Evolutionary conservation across 2,329 filamentous ascomycete genomes (phyloP), one percentile per base, ranked within the genome.

Genomic region (Cryoendolithus antarcticus): DNA sequence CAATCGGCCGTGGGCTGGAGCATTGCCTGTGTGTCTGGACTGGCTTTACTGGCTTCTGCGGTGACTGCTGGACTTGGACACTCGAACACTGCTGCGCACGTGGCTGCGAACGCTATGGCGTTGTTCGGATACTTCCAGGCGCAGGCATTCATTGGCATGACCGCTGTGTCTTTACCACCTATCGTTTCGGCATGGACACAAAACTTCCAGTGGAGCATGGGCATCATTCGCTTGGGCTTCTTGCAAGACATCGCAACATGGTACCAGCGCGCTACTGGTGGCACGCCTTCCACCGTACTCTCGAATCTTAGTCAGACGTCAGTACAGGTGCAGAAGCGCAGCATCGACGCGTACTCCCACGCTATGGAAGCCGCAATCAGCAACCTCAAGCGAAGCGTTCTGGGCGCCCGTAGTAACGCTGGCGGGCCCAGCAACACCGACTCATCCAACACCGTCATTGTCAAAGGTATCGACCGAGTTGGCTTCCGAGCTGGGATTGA

Each of bases 131-230:
- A 91, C 63, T 94, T 95, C 71, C 89, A 96, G 63, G 78, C 85
- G 4, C 88, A 94, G 62, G 88, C 89, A 19, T 86, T 95, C 62
- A 71, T 94, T 53, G 88, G 88, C 47, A 80, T 95, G 62, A 84
- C 80, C 39, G 75, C 81, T 12, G 80, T 95, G 9, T 70, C 72
- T 34, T 73, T 94, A 39, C 89, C 89, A 7, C 89, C 89, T 0
- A 83, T 94, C 44, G 89, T 93, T 39, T 74, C 83, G 54, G 74
- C 88, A 0, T 96, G 89, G 89, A 94, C 88, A 2, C 88, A 95
- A 64, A 89, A 95, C 64, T 95, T 96, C 66, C 83, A 93, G 58
- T 96, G 89, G 89, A 93, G 82, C 55, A 91, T 96, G 85, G 89
- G 89, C 52, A 86, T 96, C 53, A 93, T 96, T 53, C 75, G 75